These are phyloP conservation scores for Stentor roeselii DNA, from an alignment of 73 alveolate species.

Conservation along the genomic window DNA sequence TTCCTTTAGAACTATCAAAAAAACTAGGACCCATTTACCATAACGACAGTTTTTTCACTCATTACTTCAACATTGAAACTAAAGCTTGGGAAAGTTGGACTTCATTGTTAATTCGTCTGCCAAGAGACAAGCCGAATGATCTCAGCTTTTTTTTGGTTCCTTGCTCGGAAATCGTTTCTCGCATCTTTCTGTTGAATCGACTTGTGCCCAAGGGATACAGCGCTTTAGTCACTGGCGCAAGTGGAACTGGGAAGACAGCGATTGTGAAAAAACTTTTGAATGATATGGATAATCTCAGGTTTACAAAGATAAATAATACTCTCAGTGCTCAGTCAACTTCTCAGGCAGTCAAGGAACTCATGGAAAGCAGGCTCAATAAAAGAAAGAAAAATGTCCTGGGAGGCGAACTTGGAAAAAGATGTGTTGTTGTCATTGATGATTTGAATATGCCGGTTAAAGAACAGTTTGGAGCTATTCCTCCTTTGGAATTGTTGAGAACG, in stretches of 20 bases:
- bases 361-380: constrained; percentile 70
- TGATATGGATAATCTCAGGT: constrained; percentile 63
- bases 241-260: constrained; percentile 97
- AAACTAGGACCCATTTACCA: constrained; percentile 8
- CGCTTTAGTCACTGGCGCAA: constrained; percentile 91
- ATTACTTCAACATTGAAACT: neutral
- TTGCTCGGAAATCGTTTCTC: constrained; percentile 89
- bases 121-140: constrained; percentile 72
- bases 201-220: constrained; percentile 73
- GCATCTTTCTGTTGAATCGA: constrained; percentile 77
- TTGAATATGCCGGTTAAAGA: constrained; percentile 92
- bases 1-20: constrained; percentile 48
- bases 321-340: constrained; percentile 90
- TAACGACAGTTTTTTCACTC: constrained; percentile 6
- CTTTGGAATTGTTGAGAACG: constrained; percentile 84
- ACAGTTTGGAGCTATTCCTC: constrained; percentile 90
- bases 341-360: constrained; percentile 58
- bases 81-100: constrained; percentile 56
- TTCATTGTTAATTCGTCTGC: neutral
- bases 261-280: constrained; percentile 80
- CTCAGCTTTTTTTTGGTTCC: constrained; percentile 71
- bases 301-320: constrained; percentile 83
- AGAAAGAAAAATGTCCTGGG: constrained; percentile 55
- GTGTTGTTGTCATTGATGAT: constrained; percentile 90
- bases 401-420: constrained; percentile 58